A percentile compares a stretch with the other conserved stretches of the same genome.
These are phyloP conservation scores for Kwoniella mangroviensis DNA, from an alignment of 768 basidiomycete species.

Conservation along the genomic window DNA sequence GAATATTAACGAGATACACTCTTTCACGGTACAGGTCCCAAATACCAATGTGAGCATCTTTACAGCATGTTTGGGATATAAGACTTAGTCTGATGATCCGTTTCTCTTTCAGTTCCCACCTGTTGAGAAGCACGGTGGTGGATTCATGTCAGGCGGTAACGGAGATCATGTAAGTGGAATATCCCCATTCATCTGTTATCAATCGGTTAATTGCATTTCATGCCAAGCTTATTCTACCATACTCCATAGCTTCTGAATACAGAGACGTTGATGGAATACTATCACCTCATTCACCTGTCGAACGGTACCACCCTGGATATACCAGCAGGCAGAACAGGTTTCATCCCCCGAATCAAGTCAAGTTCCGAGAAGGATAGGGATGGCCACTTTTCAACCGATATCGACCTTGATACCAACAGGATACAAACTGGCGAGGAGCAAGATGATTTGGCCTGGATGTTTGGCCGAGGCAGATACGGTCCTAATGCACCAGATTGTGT, in stretches of 20 bases:
- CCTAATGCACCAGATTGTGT: constrained; percentile 23
- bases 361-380: neutral
- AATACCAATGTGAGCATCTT: constrained; percentile 32
- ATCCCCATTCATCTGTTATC: neutral
- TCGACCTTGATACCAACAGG: neutral
- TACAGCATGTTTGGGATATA: neutral
- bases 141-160: neutral
- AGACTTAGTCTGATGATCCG: neutral
- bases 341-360: constrained; percentile 12
- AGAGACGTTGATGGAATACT: constrained; percentile 34
- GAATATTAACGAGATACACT: constrained; percentile 13
- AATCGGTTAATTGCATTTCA: no score
- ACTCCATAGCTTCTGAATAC: constrained; percentile 19
- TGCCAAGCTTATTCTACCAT: neutral
- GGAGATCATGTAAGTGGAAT: constrained; percentile 20
- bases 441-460: neutral
- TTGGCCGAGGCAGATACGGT: neutral
- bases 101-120: constrained; percentile 31
- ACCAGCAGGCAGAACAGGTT: constrained; percentile 33
- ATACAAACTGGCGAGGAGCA: neutral
- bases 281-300: constrained; percentile 16
- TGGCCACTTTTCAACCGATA: neutral
- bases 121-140: constrained; percentile 6
- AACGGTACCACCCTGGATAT: constrained; percentile 35
- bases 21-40: constrained; percentile 36